These are phyloP conservation scores for Metschnikowia matae DNA, from an alignment of 805 yeast species.

Conservation along the genomic window DNA sequence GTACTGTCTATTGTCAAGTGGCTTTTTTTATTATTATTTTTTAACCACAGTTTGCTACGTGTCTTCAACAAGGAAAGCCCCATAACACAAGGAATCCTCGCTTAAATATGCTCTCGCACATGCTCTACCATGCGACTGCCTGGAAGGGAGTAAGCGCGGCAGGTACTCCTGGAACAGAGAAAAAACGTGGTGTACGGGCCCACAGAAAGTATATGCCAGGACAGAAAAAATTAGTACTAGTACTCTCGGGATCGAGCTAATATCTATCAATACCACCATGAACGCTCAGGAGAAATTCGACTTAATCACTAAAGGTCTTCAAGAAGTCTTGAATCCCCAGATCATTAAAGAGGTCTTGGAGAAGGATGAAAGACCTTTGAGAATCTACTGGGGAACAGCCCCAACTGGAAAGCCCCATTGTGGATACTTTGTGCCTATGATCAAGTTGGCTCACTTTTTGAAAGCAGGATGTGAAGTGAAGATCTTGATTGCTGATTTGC, in stretches of 20 bases:
- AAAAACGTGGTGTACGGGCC: slow-evolving; percentile 1
- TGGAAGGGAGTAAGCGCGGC: neutral
- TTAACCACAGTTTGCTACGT: neutral
- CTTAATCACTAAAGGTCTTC: slow-evolving; percentile 79
- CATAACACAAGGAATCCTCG: neutral
- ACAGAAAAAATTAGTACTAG: slow-evolving; percentile 3
- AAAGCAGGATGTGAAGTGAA: slow-evolving; percentile 95
- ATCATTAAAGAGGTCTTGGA: slow-evolving; percentile 82
- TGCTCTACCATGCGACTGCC: neutral
- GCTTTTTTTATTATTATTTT: no score
- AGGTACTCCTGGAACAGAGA: neutral
- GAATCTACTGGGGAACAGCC: slow-evolving; percentile 98
- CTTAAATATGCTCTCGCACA: neutral
- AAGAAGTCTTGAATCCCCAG: slow-evolving; percentile 86
- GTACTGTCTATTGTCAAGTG: no score
- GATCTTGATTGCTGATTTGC: slow-evolving; percentile 89
- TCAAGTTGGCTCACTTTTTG: slow-evolving; percentile 89
- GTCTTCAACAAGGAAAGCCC: neutral
- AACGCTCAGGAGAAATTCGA: slow-evolving; percentile 64
- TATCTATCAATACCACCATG: slow-evolving; percentile 18
- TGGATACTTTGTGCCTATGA: slow-evolving; percentile 98
- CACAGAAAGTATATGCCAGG: slow-evolving; percentile 1
- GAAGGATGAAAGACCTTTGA: slow-evolving; percentile 75
- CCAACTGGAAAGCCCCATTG: slow-evolving; percentile 99
- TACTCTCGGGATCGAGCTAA: neutral